phyloP scores from a whole-genome alignment of 2,329 filamentous ascomycete genomes.

The Ceratocystiopsis brevicomis region DNA sequence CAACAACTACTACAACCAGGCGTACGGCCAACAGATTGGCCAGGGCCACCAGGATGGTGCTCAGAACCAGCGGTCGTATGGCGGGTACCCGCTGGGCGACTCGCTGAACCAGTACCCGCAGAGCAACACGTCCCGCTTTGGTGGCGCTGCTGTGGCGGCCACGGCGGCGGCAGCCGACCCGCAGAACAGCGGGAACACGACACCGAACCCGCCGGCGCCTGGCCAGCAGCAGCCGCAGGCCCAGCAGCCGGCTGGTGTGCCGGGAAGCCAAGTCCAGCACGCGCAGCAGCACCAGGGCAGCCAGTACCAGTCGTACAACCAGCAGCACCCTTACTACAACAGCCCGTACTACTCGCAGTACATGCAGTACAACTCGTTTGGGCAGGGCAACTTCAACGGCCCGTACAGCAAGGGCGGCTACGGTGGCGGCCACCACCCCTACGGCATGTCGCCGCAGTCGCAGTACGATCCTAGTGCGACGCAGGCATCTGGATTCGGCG shows the following conservation, averaged over 20 bases:
- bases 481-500: conserved; percentile 32
- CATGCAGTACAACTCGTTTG: conserved; percentile 24
- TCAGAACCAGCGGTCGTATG: conserved; percentile 55
- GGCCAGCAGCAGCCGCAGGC: conserved; percentile 24
- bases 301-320: conserved; percentile 14
- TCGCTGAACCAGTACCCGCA: conserved; percentile 55
- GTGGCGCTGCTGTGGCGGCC: conserved; percentile 18
- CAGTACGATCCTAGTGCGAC: conserved; percentile 38
- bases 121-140: conserved; percentile 49
- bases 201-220: conserved; percentile 52
- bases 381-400: conserved; percentile 29
- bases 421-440: conserved; percentile 33
- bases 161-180: conserved; percentile 35
- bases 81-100: conserved; percentile 52
- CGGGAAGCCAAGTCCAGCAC: conserved; percentile 13
- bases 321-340: conserved; percentile 38
- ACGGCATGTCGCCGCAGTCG: conserved; percentile 35
- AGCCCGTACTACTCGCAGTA: conserved; percentile 46
- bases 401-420: conserved; percentile 40
- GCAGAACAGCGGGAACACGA: conserved; percentile 77
- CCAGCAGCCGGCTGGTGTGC: conserved; percentile 12
- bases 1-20: conserved; percentile 49
- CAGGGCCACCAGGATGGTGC: conserved; percentile 54
- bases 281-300: conserved; percentile 15
- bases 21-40: conserved; percentile 33